Percentiles rank a stretch among this genome's conserved stretches.
phyloP scores from a whole-genome alignment of 805 yeast species.

The Candida maris region DNA sequence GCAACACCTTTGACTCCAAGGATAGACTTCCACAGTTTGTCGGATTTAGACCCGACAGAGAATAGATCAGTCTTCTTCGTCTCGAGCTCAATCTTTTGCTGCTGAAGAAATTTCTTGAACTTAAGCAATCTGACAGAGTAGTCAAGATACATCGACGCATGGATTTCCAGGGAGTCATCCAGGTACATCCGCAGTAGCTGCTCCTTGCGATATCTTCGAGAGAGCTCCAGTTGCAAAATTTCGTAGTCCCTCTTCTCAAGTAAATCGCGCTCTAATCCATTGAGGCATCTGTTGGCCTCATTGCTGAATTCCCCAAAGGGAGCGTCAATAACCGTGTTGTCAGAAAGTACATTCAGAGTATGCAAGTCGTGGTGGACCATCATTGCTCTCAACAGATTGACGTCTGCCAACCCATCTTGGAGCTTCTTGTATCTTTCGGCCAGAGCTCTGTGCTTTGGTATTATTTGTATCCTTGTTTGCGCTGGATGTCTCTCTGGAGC shows the following conservation, averaged over 20 bases:
- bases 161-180: constrained; percentile 24
- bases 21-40: constrained; percentile 30
- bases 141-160: constrained; percentile 25
- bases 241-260: constrained; percentile 33
- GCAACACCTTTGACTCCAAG: neutral
- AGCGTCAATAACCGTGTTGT: constrained; percentile 6
- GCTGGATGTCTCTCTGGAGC: too few species aligned
- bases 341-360: constrained; percentile 9
- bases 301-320: constrained; percentile 10
- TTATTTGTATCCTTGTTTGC: neutral
- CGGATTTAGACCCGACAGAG: constrained; percentile 30
- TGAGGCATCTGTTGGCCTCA: constrained; percentile 7
- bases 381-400: too few species aligned
- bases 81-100: constrained; percentile 26
- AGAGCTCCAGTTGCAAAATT: constrained; percentile 23
- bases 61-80: constrained; percentile 24
- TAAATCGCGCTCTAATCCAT: constrained; percentile 29
- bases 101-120: constrained; percentile 30
- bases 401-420: too few species aligned
- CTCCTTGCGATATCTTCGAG: constrained; percentile 24
- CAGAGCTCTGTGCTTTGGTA: neutral
- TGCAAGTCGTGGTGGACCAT: neutral
- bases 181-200: constrained; percentile 24
- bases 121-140: constrained; percentile 29
- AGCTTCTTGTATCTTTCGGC: neutral